Conservation (phyloP, 225 moss, liverwort and hornwort genomes). For the Ulota crispa region DNA sequence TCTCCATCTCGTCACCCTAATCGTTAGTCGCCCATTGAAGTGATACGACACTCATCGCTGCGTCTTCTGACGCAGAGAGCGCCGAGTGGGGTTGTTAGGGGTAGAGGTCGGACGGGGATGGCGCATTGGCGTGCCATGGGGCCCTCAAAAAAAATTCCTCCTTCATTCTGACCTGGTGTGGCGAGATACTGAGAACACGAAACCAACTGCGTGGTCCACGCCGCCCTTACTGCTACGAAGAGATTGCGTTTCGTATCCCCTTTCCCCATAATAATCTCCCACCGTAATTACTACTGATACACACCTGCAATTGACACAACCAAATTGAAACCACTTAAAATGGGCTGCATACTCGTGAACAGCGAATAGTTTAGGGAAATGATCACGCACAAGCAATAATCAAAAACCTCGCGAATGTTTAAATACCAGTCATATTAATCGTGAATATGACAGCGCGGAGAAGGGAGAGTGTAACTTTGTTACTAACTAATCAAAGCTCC, state of each 20-base stretch:
- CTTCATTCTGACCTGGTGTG: conserved; percentile 10
- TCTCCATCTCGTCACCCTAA: conserved; percentile 11
- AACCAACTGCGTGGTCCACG: not conserved
- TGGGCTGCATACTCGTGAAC: not conserved
- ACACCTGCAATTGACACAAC: conserved; percentile 23
- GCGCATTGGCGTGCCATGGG: not conserved
- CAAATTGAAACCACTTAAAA: too few species aligned
- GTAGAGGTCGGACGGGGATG: not conserved
- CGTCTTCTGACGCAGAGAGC: conserved; percentile 23
- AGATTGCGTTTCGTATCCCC: not conserved
- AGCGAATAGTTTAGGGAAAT: not conserved
- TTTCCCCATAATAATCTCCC: not conserved
- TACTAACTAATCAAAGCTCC: not conserved
- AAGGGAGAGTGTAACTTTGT: not conserved
- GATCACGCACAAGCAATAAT: not conserved
- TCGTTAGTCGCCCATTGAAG: conserved; percentile 7
- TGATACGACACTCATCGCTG: conserved; percentile 52
- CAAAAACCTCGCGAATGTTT: not conserved
- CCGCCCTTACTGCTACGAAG: not conserved
- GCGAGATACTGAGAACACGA: not conserved
- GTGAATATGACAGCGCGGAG: not conserved
- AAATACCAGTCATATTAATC: not conserved
- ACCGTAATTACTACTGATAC: not conserved
- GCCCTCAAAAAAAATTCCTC: not conserved
- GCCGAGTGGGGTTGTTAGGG: conserved; percentile 23